Evolutionary conservation across 2,329 filamentous ascomycete species (phyloP).

Genomic region (Exutisphaerella laricina): DNA sequence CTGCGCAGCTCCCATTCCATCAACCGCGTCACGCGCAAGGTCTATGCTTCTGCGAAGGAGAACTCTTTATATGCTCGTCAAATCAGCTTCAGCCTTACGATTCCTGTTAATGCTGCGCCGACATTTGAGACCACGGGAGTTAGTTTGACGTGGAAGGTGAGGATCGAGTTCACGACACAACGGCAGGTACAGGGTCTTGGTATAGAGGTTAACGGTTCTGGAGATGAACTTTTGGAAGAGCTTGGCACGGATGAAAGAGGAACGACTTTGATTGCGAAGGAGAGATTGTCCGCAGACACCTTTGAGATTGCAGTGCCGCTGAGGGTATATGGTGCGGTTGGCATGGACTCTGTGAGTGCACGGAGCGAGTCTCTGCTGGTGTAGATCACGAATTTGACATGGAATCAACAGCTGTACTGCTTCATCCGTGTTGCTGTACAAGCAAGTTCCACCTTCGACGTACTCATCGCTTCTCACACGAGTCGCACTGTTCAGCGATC

Average conservation of each 20-base stretch:
- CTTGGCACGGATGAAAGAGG: slow-evolving; percentile 34
- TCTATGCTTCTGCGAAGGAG: slow-evolving; percentile 72
- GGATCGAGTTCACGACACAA: slow-evolving; percentile 82
- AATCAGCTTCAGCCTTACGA: slow-evolving; percentile 73
- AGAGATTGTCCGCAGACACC: slow-evolving; percentile 32
- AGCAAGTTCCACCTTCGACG: too few species aligned
- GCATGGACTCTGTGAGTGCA: slow-evolving; percentile 17
- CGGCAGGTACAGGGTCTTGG: slow-evolving; percentile 19
- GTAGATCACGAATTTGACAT: slow-evolving; percentile 11
- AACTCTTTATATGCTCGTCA: slow-evolving; percentile 75
- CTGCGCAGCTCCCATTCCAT: slow-evolving; percentile 81
- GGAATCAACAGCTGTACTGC: background rate
- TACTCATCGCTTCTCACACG: too few species aligned
- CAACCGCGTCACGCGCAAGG: slow-evolving; percentile 75
- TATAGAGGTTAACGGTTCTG: slow-evolving; percentile 47
- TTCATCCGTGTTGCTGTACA: too few species aligned
- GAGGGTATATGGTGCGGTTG: slow-evolving; percentile 32
- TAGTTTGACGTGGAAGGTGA: slow-evolving; percentile 78
- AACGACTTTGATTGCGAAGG: slow-evolving; percentile 30
- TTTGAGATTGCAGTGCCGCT: slow-evolving; percentile 37
- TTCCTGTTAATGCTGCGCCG: slow-evolving; percentile 77
- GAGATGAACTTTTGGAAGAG: slow-evolving; percentile 38
- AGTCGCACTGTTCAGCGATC: too few species aligned
- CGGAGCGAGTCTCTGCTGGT: slow-evolving; percentile 21
- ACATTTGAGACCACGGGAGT: slow-evolving; percentile 90